Conservation (phyloP, 1,284 basidiomycete genomes). For the Grifola frondosa region DNA sequence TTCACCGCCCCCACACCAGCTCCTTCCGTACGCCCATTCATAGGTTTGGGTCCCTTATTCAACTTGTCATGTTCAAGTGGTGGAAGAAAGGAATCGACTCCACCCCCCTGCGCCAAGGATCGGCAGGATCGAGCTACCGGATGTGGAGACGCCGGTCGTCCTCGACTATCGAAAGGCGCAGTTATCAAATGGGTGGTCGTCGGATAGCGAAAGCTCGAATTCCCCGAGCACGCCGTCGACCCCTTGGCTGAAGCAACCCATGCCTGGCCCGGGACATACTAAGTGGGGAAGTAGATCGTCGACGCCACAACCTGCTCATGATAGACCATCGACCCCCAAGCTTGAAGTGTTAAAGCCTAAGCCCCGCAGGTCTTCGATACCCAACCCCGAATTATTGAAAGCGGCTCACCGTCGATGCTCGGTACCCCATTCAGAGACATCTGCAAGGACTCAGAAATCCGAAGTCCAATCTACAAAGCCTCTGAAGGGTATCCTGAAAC, state of each 20-base stretch:
- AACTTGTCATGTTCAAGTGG: conserved; percentile 30
- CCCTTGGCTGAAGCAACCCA: conserved; percentile 3
- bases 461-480: conserved; percentile 9
- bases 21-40: no score
- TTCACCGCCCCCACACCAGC: conserved; percentile 5
- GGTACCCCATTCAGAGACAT: conserved; percentile 13
- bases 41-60: no score
- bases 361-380: conserved; percentile 9
- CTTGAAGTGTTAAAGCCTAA: conserved; percentile 15
- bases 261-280: conserved; percentile 4
- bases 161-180: no score
- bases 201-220: conserved; percentile 23
- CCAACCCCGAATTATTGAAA: no score
- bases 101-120: conserved; percentile 34
- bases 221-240: conserved; percentile 17
- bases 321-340: conserved; percentile 9
- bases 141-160: conserved; percentile 22
- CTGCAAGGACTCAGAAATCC: conserved; percentile 4
- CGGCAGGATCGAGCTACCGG: conserved; percentile 28
- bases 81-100: conserved; percentile 24
- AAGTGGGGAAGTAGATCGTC: no score
- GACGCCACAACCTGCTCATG: conserved; percentile 6
- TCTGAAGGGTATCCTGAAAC: conserved; percentile 28
- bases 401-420: conserved; percentile 10
- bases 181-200: conserved; percentile 18